phyloP scores from a whole-genome alignment of 202 grass and related monocot genomes.

The Tripidium arundinaceum region DNA sequence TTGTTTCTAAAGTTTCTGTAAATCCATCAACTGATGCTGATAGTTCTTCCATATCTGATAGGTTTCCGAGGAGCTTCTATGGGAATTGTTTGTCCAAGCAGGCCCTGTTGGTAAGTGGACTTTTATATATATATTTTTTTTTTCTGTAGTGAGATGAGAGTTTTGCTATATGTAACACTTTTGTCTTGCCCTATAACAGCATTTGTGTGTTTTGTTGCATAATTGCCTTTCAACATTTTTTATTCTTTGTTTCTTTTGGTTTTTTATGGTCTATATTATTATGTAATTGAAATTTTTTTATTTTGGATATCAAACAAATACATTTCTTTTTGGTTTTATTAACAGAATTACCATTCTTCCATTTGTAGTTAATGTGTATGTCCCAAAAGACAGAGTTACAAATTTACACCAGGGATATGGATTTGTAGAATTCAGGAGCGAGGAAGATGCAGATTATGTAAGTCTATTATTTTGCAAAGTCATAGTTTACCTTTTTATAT shows the following conservation, averaged over 20 bases:
- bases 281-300: neutral
- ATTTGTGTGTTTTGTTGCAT: neutral
- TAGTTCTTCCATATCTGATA: slow-evolving; percentile 23
- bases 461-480: slow-evolving; percentile 32
- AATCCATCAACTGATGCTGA: neutral
- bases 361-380: slow-evolving; percentile 96
- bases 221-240: neutral
- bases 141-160: neutral
- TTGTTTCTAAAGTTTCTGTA: neutral
- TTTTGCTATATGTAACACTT: slow-evolving; percentile 9
- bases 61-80: slow-evolving; percentile 80
- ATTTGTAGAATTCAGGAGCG: slow-evolving; percentile 95
- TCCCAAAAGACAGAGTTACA: slow-evolving; percentile 99
- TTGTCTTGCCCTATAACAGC: neutral
- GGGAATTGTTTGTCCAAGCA: slow-evolving; percentile 96
- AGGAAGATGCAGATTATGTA: slow-evolving; percentile 98
- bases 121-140: neutral
- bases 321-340: neutral
- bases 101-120: slow-evolving; percentile 86
- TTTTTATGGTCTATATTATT: neutral
- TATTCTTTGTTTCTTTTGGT: neutral
- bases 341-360: slow-evolving; percentile 20
- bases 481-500: slow-evolving; percentile 12
- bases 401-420: slow-evolving; percentile 99
- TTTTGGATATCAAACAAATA: neutral